These are phyloP conservation scores for Entomortierella beljakovae DNA, from an alignment of 192 early-diverging fungal genomes.

Conservation along the genomic window DNA sequence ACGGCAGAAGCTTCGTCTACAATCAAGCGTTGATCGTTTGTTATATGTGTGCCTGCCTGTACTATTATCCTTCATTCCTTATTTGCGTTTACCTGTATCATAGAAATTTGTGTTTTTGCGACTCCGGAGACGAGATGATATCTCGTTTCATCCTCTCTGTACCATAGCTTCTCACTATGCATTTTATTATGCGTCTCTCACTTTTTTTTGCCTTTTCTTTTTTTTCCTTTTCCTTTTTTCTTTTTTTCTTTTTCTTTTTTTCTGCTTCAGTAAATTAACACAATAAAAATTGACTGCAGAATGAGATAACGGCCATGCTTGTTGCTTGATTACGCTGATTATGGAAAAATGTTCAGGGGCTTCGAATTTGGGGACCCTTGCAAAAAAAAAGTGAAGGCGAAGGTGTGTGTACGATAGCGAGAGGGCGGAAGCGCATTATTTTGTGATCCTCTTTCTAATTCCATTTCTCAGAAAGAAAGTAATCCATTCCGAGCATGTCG, in stretches of 20 bases:
- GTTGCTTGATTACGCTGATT: no score
- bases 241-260: background rate
- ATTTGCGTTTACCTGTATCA: conserved; percentile 2
- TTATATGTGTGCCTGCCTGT: conserved; percentile 21
- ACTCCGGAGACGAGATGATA: background rate
- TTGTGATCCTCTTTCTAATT: background rate
- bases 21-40: conserved; percentile 22
- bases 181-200: background rate
- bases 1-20: background rate
- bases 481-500: conserved; percentile 14
- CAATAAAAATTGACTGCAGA: no score
- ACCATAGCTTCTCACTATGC: conserved; percentile 7
- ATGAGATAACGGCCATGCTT: no score
- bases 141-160: conserved; percentile 5
- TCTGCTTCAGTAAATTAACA: background rate
- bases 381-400: no score
- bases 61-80: background rate
- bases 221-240: background rate
- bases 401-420: no score
- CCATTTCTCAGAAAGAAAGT: background rate
- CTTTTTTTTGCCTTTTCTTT: conserved; percentile 15
- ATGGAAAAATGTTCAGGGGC: no score
- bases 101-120: conserved; percentile 4
- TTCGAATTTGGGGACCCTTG: no score
- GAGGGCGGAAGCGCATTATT: no score